Conservation (phyloP, 2,329 filamentous ascomycete genomes). For the Colletotrichum godetiae region DNA sequence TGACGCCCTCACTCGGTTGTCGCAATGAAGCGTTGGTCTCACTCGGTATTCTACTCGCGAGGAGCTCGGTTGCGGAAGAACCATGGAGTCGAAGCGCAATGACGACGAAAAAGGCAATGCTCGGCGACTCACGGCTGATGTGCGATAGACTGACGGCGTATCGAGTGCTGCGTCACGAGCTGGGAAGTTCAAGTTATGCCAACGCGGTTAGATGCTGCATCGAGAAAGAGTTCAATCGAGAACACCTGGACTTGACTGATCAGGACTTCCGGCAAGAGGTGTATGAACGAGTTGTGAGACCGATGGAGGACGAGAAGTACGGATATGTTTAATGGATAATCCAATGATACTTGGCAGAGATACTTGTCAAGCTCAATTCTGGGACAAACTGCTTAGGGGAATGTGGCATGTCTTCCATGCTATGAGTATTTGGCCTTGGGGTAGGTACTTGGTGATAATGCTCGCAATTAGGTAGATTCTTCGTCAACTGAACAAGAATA, state of each 20-base stretch:
- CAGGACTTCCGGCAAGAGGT: conserved; percentile 7
- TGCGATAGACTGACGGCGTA: neutral
- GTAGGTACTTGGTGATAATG: no score
- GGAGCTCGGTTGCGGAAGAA: conserved; percentile 36
- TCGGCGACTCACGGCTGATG: neutral
- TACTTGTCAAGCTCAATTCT: no score
- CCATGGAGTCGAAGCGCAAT: conserved; percentile 9
- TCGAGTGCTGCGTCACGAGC: neutral
- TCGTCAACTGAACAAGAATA: no score
- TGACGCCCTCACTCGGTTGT: neutral
- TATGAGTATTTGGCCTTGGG: no score
- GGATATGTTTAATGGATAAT: neutral
- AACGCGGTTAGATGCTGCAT: conserved; percentile 38
- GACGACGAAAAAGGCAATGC: neutral
- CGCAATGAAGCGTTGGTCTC: conserved; percentile 28
- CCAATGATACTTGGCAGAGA: no score
- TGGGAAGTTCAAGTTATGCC: conserved; percentile 34
- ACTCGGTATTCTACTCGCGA: conserved; percentile 38
- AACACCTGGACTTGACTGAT: neutral
- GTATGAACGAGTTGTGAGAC: neutral
- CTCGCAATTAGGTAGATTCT: no score
- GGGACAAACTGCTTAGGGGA: no score
- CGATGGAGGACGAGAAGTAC: neutral
- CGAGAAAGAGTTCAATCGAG: conserved; percentile 10
- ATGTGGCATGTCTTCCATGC: no score